Percentiles rank a stretch among this genome's conserved stretches.
phyloP scores from a whole-genome alignment of 768 basidiomycete genomes.

The Tricholoma furcatifolium region DNA sequence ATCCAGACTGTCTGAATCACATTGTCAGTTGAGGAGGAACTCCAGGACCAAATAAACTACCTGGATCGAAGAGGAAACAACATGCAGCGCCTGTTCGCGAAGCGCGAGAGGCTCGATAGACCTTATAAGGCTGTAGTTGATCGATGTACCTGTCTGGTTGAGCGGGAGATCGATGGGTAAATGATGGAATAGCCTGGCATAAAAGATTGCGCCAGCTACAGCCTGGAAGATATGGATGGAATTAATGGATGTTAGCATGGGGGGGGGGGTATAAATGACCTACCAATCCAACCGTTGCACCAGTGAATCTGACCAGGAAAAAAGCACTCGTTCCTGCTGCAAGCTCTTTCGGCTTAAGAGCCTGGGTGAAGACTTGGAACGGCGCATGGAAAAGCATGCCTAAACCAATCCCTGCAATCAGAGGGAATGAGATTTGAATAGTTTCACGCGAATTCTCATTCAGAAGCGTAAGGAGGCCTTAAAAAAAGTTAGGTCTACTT shows the following conservation, averaged over 20 bases:
- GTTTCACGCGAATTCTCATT: conserved; percentile 46
- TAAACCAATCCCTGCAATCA: conserved; percentile 74
- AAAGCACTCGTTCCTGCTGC: conserved; percentile 84
- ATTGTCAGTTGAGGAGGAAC: neutral
- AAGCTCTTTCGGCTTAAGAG: conserved; percentile 62
- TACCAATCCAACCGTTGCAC: conserved; percentile 80
- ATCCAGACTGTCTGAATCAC: conserved; percentile 64
- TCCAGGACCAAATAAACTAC: conserved; percentile 34
- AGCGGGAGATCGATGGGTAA: conserved; percentile 49
- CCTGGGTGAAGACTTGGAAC: conserved; percentile 74
- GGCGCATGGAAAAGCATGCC: conserved; percentile 87
- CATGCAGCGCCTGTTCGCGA: conserved; percentile 45
- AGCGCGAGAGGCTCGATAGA: conserved; percentile 45
- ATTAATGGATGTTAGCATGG: conserved; percentile 7
- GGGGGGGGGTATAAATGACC: conserved; percentile 21
- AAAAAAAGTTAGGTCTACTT: neutral
- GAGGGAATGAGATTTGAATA: conserved; percentile 55
- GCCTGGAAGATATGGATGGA: conserved; percentile 49
- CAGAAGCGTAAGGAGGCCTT: conserved; percentile 70
- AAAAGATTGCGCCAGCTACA: conserved; percentile 73
- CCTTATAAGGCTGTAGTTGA: conserved; percentile 53
- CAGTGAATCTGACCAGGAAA: conserved; percentile 85
- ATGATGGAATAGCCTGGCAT: conserved; percentile 45
- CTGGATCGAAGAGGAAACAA: conserved; percentile 63
- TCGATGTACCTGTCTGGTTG: conserved; percentile 40